phyloP scores from a whole-genome alignment of 305 asterid species.

The Stenogyne calaminthoides region DNA sequence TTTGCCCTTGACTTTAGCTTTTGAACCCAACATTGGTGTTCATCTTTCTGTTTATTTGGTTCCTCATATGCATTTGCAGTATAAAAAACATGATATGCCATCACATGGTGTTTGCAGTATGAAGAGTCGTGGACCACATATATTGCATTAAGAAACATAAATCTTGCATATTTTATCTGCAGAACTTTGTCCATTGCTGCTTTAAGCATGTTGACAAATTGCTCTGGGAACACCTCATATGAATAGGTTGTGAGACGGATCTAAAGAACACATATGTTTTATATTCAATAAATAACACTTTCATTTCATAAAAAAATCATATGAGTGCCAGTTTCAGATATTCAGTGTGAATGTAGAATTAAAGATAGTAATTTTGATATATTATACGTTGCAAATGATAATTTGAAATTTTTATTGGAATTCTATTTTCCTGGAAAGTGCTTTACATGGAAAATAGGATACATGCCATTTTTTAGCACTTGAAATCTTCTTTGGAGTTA shows the following conservation, averaged over 20 bases:
- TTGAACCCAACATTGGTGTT: not conserved
- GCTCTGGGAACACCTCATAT: not conserved
- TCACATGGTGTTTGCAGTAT: no score
- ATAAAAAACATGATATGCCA: no score
- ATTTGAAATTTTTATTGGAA: not conserved
- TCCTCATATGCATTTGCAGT: not conserved
- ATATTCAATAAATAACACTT: not conserved
- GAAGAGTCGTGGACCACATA: not conserved
- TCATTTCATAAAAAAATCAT: not conserved
- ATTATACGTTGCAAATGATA: not conserved
- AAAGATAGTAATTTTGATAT: not conserved
- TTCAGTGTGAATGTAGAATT: not conserved
- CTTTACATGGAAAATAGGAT: not conserved
- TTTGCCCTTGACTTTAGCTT: not conserved
- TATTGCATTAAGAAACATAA: not conserved
- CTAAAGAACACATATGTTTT: not conserved
- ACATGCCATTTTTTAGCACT: not conserved
- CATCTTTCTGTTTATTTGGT: not conserved
- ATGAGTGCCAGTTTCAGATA: not conserved
- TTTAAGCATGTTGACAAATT: not conserved
- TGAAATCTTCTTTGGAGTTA: not conserved
- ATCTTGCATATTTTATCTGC: not conserved
- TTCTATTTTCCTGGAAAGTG: not conserved
- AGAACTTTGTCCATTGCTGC: not conserved
- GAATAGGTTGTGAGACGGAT: not conserved